phyloP scores from a whole-genome alignment of 1,284 basidiomycete genomes.

The Fistulinella cinereoalba region DNA sequence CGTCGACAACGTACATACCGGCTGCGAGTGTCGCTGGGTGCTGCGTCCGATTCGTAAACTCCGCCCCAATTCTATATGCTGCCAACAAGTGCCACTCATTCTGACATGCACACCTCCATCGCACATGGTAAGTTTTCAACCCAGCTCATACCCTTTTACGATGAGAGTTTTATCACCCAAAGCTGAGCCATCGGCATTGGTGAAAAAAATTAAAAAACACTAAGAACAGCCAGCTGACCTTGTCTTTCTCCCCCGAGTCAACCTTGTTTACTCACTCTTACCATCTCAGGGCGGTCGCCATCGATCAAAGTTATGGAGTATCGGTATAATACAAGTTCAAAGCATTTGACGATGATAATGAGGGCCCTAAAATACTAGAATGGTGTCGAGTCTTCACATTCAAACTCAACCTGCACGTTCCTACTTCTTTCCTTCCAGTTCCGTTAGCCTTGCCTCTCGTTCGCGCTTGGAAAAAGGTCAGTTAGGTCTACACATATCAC shows the following conservation, averaged over 20 bases:
- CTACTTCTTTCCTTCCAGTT: constrained; percentile 17
- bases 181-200: constrained; percentile 32
- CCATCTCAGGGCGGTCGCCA: constrained; percentile 4
- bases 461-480: constrained; percentile 29
- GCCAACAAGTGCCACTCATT: no score
- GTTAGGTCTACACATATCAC: neutral
- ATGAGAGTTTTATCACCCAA: constrained; percentile 27
- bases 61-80: no score
- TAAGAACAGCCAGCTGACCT: constrained; percentile 36
- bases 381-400: no score
- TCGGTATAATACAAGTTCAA: no score
- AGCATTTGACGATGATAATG: neutral
- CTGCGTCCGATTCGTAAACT: no score
- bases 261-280: constrained; percentile 12
- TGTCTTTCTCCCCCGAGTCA: neutral
- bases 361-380: no score
- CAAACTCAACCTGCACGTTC: neutral
- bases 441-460: constrained; percentile 23
- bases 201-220: constrained; percentile 31
- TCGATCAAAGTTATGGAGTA: no score
- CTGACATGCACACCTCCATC: no score
- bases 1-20: no score
- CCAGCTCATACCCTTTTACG: constrained; percentile 2
- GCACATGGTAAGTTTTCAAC: neutral
- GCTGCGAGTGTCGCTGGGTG: no score